Base-by-base conservation (phyloP, 2,329 filamentous ascomycete genomes). In the Chaetomium sp. region DNA sequence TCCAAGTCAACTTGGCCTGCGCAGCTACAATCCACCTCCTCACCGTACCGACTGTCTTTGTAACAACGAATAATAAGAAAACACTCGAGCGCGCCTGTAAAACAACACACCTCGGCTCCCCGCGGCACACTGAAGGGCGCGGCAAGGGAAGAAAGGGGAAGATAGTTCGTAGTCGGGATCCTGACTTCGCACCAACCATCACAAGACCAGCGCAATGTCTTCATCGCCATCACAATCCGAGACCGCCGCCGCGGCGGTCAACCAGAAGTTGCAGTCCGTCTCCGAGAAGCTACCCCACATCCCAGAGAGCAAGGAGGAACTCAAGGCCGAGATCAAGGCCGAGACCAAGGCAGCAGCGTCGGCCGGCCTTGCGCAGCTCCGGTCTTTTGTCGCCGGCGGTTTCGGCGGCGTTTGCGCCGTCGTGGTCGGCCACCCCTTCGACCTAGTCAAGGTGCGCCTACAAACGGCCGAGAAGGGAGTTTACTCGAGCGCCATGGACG, bases 381-480 rank as follows among this genome's bases (percentile, higher is more conserved):
- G 94, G 66, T 95, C 94, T 50, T 85, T 99, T 59, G 89, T 85
- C 9, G 94, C 94, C 8, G 95, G 95, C 72, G 95, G 93, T 68
- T 96, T 96, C 66, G 95, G 95, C 71, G 95, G 95, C 72, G 79
- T 99, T 56, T 98, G 92, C 81, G 94, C 95, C 64, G 95, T 99
- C 62, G 77, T 99, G 50, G 93, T 98, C 65, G 91, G 95, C 64
- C 95, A 99, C 78, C 95, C 95, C 10, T 99, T 99, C 76, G 95
- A 99, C 77, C 84, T 99, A 72, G 94, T 98, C 77, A 99, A 99
- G 81, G 95, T 99, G 70, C 91, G 95, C 65, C 82, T 99, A 77
- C 95, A 99, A 82, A 99, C 95, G 2, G 93, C 95, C 42, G 93
- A 98, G 79, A 90, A 88, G 78, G 95, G 95, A 57, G 91, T 97